These are phyloP conservation scores for Yarrowia divulgata DNA, from an alignment of 805 yeast genomes.

Conservation along the genomic window DNA sequence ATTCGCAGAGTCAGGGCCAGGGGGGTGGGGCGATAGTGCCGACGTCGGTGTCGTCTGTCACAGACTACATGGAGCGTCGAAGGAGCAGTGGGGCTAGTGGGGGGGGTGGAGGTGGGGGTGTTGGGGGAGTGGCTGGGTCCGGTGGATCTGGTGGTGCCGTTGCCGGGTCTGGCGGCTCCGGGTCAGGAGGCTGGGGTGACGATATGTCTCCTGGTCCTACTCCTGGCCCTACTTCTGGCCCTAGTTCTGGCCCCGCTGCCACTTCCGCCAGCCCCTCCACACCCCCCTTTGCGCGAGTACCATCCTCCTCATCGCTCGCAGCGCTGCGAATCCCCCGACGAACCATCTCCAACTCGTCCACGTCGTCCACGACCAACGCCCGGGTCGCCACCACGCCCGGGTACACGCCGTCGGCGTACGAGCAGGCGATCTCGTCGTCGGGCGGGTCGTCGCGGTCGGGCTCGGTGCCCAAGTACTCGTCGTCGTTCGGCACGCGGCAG, in stretches of 20 bases:
- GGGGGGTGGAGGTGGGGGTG: background rate
- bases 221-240: too few species aligned
- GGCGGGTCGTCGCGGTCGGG: constrained; percentile 47
- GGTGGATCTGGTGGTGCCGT: constrained; percentile 2
- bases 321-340: constrained; percentile 52
- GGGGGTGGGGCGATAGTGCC: constrained; percentile 12
- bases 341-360: constrained; percentile 43
- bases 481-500: constrained; percentile 52
- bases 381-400: constrained; percentile 24
- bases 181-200: background rate
- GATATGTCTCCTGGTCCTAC: constrained; percentile 18
- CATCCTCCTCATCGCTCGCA: constrained; percentile 56
- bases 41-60: constrained; percentile 16
- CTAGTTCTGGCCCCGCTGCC: constrained; percentile 2
- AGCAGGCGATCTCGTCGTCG: constrained; percentile 45
- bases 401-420: constrained; percentile 44
- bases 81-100: constrained; percentile 17
- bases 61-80: constrained; percentile 23
- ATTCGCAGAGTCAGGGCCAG: constrained; percentile 10
- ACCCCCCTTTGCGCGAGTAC: constrained; percentile 52
- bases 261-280: constrained; percentile 44
- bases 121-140: background rate
- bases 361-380: constrained; percentile 40
- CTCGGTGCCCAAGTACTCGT: constrained; percentile 43
- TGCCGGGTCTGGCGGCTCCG: background rate